Conservation (phyloP, 768 basidiomycete species). For the Suillus plorans region DNA sequence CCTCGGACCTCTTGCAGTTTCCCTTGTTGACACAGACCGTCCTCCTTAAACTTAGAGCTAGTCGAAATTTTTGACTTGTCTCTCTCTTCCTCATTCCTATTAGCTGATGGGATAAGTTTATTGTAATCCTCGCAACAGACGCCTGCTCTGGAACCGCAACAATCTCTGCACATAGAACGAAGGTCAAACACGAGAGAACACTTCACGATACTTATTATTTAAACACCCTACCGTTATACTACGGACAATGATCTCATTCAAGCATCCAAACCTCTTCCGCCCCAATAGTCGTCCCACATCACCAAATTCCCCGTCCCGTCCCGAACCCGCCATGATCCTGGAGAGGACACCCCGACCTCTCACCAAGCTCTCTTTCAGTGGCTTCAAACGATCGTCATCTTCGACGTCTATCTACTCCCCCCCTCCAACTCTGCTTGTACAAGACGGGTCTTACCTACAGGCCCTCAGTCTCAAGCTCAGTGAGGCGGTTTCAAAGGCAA, state of each 20-base stretch:
- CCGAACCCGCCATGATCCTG: conserved; percentile 30
- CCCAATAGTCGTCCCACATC: conserved; percentile 64
- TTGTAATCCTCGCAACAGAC: conserved; percentile 37
- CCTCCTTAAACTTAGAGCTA: conserved; percentile 79
- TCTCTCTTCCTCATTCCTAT: conserved; percentile 9
- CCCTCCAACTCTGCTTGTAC: conserved; percentile 48
- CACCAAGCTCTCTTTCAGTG: conserved; percentile 58
- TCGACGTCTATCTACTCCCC: conserved; percentile 32
- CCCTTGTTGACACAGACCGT: conserved; percentile 68
- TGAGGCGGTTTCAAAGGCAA: conserved; percentile 77
- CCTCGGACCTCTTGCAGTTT: conserved; percentile 59
- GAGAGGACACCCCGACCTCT: conserved; percentile 53
- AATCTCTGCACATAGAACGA: conserved; percentile 8
- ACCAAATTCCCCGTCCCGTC: conserved; percentile 42
- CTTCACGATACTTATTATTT: neutral
- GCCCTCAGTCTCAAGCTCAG: conserved; percentile 74
- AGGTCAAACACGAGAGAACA: neutral
- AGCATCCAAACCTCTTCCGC: conserved; percentile 65
- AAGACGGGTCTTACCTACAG: conserved; percentile 81
- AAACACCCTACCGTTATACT: conserved; percentile 17
- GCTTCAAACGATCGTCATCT: conserved; percentile 57
- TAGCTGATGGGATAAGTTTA: conserved; percentile 45
- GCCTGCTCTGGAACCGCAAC: conserved; percentile 28
- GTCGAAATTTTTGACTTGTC: conserved; percentile 16
- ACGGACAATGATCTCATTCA: conserved; percentile 57